These are phyloP conservation scores for Alopecurus myosuroides DNA, from an alignment of 176 grass and related monocot species.

Conservation along the genomic window DNA sequence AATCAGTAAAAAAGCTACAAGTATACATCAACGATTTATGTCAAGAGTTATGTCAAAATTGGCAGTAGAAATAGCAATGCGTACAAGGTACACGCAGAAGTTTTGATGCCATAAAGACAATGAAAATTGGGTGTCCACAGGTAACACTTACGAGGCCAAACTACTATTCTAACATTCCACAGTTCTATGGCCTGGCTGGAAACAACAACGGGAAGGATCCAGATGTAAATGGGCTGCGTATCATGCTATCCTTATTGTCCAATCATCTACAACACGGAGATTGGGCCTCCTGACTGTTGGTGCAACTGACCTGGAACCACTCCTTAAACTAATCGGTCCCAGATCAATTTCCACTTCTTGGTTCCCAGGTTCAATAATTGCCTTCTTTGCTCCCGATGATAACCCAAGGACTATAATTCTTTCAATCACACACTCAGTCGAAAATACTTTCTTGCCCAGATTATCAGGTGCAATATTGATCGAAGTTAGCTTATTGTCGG, in stretches of 20 bases:
- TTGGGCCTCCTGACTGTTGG: slow-evolving; percentile 74
- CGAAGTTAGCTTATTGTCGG: slow-evolving; percentile 69
- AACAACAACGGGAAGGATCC: slow-evolving; percentile 16
- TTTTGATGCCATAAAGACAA: not conserved
- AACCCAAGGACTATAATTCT: slow-evolving; percentile 79
- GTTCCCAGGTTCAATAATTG: slow-evolving; percentile 73
- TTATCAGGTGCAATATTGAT: slow-evolving; percentile 37
- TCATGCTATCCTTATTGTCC: slow-evolving; percentile 63
- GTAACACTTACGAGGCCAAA: not conserved
- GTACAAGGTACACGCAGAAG: slow-evolving; percentile 17
- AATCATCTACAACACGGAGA: slow-evolving; percentile 65
- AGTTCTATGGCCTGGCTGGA: slow-evolving; percentile 19
- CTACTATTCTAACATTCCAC: slow-evolving; percentile 23
- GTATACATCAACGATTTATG: slow-evolving; percentile 31
- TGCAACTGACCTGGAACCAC: slow-evolving; percentile 46
- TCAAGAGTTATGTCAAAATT: slow-evolving; percentile 36
- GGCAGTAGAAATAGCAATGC: slow-evolving; percentile 3
- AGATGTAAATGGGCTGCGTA: slow-evolving; percentile 11
- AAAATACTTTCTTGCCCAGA: slow-evolving; percentile 56
- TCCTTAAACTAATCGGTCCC: slow-evolving; percentile 66
- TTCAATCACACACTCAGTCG: slow-evolving; percentile 64
- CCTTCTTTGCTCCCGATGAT: slow-evolving; percentile 64
- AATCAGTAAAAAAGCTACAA: slow-evolving; percentile 24
- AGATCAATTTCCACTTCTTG: slow-evolving; percentile 54
- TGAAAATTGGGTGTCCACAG: not conserved